phyloP scores from a whole-genome alignment of 2,329 filamentous ascomycete genomes.

The Epichloe glyceriae region DNA sequence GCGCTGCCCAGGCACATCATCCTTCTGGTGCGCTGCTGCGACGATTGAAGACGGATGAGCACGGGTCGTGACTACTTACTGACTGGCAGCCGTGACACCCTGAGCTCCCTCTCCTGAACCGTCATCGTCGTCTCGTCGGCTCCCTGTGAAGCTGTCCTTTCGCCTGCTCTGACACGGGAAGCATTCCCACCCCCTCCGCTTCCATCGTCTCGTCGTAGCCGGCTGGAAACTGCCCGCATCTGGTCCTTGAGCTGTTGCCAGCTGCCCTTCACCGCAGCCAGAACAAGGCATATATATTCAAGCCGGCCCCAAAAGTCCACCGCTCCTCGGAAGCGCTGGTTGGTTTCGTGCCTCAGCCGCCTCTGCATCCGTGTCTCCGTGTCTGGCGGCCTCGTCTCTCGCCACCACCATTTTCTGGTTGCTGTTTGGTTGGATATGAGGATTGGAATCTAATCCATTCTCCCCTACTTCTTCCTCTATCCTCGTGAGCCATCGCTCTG shows the following conservation, averaged over 20 bases:
- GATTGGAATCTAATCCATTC: neutral
- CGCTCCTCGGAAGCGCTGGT: neutral
- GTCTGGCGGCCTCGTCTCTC: neutral
- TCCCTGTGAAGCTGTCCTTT: neutral
- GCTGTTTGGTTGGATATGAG: neutral
- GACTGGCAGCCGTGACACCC: slow-evolving; percentile 4
- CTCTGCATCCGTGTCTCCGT: neutral
- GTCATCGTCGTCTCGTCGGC: neutral
- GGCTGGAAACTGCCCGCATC: neutral
- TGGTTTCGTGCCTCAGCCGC: slow-evolving; percentile 1
- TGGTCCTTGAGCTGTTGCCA: neutral
- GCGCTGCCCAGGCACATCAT: neutral
- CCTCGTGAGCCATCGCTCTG: neutral
- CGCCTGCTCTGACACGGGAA: neutral
- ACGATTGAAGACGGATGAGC: neutral
- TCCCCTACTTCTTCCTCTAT: neutral
- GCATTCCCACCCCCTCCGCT: neutral
- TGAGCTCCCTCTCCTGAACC: slow-evolving; percentile 3
- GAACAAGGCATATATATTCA: neutral
- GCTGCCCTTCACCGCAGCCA: neutral
- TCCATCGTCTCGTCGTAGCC: neutral
- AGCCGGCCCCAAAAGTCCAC: neutral
- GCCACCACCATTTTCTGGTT: neutral
- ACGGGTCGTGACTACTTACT: slow-evolving; percentile 6
- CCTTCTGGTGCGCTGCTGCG: slow-evolving; percentile 4